Evolutionary conservation across 345 rosid species (phyloP).

Genomic region (Lepidium aucheri): DNA sequence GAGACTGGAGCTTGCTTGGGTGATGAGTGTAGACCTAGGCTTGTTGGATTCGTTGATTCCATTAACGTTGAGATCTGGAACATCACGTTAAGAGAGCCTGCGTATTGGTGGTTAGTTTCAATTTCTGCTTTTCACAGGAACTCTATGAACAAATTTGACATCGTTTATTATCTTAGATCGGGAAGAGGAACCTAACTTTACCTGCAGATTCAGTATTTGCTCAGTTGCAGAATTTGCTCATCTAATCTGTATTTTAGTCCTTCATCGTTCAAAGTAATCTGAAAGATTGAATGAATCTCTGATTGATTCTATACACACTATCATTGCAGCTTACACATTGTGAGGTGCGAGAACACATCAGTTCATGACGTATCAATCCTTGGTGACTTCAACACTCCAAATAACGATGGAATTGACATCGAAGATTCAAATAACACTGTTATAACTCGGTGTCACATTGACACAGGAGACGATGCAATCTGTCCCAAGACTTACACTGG

Average conservation of each 20-base stretch:
- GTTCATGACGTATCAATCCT: constrained; percentile 66
- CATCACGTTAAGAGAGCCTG: constrained; percentile 55
- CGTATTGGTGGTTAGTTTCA: constrained; percentile 84
- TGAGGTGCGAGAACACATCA: constrained; percentile 52
- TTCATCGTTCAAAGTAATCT: not conserved
- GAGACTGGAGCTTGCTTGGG: constrained; percentile 72
- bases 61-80: constrained; percentile 62
- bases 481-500: constrained; percentile 73
- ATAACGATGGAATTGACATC: constrained; percentile 87
- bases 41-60: constrained; percentile 70
- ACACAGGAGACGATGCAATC: constrained; percentile 92
- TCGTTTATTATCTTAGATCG: not conserved
- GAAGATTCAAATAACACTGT: constrained; percentile 79
- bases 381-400: constrained; percentile 83
- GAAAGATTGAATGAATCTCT: not conserved
- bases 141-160: not conserved
- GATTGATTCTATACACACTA: not conserved
- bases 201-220: not conserved
- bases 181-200: not conserved
- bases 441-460: constrained; percentile 62
- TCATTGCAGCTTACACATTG: constrained; percentile 70
- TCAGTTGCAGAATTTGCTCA: not conserved
- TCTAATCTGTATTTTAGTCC: not conserved
- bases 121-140: not conserved
- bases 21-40: constrained; percentile 78